phyloP scores from a whole-genome alignment of 164 flowering plant genomes.

The Tinospora cordifolia region DNA sequence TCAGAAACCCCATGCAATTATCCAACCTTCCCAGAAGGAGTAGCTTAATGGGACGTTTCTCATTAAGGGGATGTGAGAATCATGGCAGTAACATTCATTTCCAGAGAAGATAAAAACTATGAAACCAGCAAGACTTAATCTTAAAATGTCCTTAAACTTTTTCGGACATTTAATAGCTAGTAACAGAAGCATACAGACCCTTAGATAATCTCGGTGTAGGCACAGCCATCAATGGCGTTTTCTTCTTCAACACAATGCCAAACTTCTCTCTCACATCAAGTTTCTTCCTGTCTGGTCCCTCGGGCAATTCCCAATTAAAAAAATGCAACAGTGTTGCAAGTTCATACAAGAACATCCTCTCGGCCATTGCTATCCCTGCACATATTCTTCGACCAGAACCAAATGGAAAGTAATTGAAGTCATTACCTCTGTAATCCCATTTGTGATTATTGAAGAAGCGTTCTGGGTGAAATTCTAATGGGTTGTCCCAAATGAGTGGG shows the following conservation, averaged over 20 bases:
- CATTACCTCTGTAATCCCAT: constrained; percentile 29
- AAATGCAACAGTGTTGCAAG: constrained; percentile 50
- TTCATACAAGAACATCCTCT: constrained; percentile 40
- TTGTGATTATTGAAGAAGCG: constrained; percentile 27
- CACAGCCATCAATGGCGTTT: constrained; percentile 31
- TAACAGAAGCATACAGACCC: constrained; percentile 12
- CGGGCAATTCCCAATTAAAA: constrained; percentile 39
- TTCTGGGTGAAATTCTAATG: constrained; percentile 33
- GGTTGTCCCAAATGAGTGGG: constrained; percentile 31
- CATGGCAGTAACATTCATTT: no score
- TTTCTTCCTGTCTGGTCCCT: constrained; percentile 17
- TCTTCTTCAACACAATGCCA: constrained; percentile 50
- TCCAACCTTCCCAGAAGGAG: no score
- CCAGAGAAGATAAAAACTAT: no score
- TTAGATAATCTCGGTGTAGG: constrained; percentile 45
- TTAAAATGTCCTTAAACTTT: background rate
- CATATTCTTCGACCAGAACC: constrained; percentile 65
- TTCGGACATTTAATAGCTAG: background rate
- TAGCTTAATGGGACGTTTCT: no score
- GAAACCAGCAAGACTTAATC: no score
- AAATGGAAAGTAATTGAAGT: constrained; percentile 48
- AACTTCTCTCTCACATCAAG: constrained; percentile 44
- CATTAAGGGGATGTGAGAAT: no score
- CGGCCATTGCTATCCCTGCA: constrained; percentile 52
- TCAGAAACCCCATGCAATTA: no score